Conservation (phyloP, 805 yeast species). For the Metschnikowia continentalis region DNA sequence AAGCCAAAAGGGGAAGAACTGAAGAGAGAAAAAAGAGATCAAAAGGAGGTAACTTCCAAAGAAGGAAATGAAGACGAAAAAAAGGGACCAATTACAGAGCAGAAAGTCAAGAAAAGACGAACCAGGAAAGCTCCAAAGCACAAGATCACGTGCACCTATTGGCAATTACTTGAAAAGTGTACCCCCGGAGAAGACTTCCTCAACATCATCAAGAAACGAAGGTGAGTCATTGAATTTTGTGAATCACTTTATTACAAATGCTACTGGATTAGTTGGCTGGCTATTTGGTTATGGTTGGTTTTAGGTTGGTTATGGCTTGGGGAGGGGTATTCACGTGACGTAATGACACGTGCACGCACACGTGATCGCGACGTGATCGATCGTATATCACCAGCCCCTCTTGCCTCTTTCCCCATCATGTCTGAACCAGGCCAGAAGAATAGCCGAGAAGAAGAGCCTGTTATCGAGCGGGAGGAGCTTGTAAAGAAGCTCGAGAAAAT, state of each 20-base stretch:
- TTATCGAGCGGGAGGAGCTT: slow-evolving; percentile 13
- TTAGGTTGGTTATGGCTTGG: too few relatives aligned
- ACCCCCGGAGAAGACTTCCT: slow-evolving; percentile 4
- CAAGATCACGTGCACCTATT: not conserved
- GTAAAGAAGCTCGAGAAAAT: slow-evolving; percentile 16
- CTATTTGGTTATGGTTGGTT: too few relatives aligned
- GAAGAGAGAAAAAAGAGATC: not conserved
- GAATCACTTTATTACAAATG: not conserved
- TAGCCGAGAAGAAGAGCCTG: not conserved
- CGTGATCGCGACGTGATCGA: slow-evolving; percentile 6
- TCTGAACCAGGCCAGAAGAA: not conserved
- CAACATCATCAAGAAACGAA: not conserved
- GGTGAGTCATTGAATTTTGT: not conserved
- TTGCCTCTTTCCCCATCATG: not conserved
- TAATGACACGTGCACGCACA: not conserved
- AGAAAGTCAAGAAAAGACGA: not conserved
- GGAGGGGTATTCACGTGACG: too few relatives aligned
- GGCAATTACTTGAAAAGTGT: not conserved
- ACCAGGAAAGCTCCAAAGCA: not conserved
- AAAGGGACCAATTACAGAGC: not conserved
- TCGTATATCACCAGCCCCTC: not conserved
- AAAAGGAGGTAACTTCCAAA: not conserved
- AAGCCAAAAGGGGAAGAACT: not conserved
- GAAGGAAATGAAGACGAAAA: not conserved
- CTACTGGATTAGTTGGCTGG: too few relatives aligned